These are phyloP conservation scores for Articulospora tetracladia DNA, from an alignment of 495 filamentous ascomycete genomes.

Conservation along the genomic window DNA sequence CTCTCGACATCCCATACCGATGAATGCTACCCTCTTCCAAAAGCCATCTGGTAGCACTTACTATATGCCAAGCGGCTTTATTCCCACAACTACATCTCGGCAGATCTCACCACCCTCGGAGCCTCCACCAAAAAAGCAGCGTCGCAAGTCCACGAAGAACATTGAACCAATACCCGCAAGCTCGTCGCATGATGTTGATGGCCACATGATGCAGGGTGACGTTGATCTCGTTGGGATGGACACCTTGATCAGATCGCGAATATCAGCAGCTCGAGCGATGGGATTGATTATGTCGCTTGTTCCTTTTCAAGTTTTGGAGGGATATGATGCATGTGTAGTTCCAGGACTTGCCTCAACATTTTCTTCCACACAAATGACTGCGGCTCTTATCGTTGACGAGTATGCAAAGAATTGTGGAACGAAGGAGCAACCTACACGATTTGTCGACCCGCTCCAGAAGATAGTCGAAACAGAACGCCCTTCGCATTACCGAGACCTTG, in stretches of 20 bases:
- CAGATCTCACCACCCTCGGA: slow-evolving; percentile 60
- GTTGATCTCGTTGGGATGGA: slow-evolving; percentile 91
- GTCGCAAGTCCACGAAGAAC: slow-evolving; percentile 78
- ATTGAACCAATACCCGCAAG: slow-evolving; percentile 57
- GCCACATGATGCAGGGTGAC: slow-evolving; percentile 95
- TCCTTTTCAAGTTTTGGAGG: slow-evolving; percentile 40
- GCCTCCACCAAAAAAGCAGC: slow-evolving; percentile 59
- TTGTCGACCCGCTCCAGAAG: slow-evolving; percentile 55
- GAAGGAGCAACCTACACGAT: slow-evolving; percentile 39
- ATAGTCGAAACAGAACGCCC: slow-evolving; percentile 81
- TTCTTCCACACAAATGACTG: slow-evolving; percentile 80
- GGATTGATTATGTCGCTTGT: slow-evolving; percentile 68
- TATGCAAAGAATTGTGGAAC: slow-evolving; percentile 61
- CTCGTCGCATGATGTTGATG: slow-evolving; percentile 89
- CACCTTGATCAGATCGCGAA: slow-evolving; percentile 80
- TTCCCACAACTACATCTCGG: slow-evolving; percentile 39
- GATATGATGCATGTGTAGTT: slow-evolving; percentile 55
- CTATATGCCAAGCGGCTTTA: slow-evolving; percentile 39
- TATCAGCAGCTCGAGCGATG: slow-evolving; percentile 79
- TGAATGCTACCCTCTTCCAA: slow-evolving; percentile 84
- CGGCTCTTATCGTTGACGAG: slow-evolving; percentile 84
- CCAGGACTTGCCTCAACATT: slow-evolving; percentile 63
- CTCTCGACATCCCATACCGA: slow-evolving; percentile 79
- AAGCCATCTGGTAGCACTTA: slow-evolving; percentile 90
- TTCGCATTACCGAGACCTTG: slow-evolving; percentile 77